Evolutionary conservation across 805 yeast species (phyloP).

Genomic region (Ogataea trehalophila): DNA sequence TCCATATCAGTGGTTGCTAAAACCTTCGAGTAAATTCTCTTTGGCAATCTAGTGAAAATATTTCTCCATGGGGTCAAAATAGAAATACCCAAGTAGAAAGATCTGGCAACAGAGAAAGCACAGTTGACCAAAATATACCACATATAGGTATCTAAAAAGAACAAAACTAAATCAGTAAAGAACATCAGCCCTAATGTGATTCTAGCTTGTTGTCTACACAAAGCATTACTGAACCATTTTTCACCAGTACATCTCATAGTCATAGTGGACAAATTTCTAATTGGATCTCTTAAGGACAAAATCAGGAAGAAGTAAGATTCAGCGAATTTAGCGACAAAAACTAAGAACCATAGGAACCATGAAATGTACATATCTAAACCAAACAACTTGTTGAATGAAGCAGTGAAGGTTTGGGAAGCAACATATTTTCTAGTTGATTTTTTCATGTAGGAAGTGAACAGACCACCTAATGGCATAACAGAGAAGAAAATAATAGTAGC

Average conservation of each 20-base stretch:
- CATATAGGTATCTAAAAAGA: constrained; percentile 97
- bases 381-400: constrained; percentile 71
- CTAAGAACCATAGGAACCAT: constrained; percentile 82
- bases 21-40: constrained; percentile 96
- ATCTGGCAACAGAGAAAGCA: constrained; percentile 93
- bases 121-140: constrained; percentile 98
- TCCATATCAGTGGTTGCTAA: constrained; percentile 99
- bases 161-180: constrained; percentile 86
- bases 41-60: constrained; percentile 94
- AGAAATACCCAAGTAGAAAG: constrained; percentile 98
- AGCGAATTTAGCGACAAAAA: constrained; percentile 79
- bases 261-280: constrained; percentile 79
- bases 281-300: constrained; percentile 88
- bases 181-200: constrained; percentile 90
- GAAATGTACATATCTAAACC: constrained; percentile 98
- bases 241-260: constrained; percentile 96
- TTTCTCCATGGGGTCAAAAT: constrained; percentile 99
- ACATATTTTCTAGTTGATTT: constrained; percentile 82
- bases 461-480: constrained; percentile 93
- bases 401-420: constrained; percentile 94
- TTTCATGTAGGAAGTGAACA: constrained; percentile 89
- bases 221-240: constrained; percentile 69
- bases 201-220: constrained; percentile 84
- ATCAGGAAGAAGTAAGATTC: constrained; percentile 94
- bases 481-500: constrained; percentile 83